These are phyloP conservation scores for Lentinula novae-zelandiae DNA, from an alignment of 1,284 basidiomycete genomes.

Conservation along the genomic window DNA sequence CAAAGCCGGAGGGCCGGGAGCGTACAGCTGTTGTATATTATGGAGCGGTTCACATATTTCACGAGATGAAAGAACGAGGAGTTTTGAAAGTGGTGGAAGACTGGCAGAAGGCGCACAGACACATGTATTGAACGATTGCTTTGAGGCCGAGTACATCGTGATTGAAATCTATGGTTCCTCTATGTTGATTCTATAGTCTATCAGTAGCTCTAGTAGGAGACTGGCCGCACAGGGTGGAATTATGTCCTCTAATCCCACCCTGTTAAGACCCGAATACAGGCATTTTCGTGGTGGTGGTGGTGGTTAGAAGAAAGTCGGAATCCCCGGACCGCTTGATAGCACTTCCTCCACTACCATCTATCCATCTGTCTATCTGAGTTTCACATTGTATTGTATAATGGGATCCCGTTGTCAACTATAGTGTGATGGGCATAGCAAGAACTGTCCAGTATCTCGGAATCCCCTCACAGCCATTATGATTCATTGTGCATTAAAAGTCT, in stretches of 20 bases:
- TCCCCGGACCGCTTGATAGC: neutral
- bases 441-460: too few species aligned
- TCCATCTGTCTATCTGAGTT: too few species aligned
- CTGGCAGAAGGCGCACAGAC: slow-evolving; percentile 18
- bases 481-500: too few species aligned
- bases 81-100: slow-evolving; percentile 38
- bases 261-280: slow-evolving; percentile 33
- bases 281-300: slow-evolving; percentile 28
- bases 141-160: neutral
- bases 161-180: neutral
- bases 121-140: neutral
- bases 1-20: slow-evolving; percentile 25
- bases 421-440: too few species aligned
- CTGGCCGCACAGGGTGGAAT: slow-evolving; percentile 10
- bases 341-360: too few species aligned
- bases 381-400: too few species aligned
- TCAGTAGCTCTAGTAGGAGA: slow-evolving; percentile 14
- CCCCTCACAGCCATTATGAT: too few species aligned
- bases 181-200: neutral
- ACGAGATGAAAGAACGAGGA: slow-evolving; percentile 25
- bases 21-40: slow-evolving; percentile 39
- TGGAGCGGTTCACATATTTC: slow-evolving; percentile 29
- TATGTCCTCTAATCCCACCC: slow-evolving; percentile 25
- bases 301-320: neutral
- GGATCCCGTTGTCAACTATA: too few species aligned